Conservation (phyloP, 352 stramenopile genomes). For the Salisapilia sapeloensis region DNA sequence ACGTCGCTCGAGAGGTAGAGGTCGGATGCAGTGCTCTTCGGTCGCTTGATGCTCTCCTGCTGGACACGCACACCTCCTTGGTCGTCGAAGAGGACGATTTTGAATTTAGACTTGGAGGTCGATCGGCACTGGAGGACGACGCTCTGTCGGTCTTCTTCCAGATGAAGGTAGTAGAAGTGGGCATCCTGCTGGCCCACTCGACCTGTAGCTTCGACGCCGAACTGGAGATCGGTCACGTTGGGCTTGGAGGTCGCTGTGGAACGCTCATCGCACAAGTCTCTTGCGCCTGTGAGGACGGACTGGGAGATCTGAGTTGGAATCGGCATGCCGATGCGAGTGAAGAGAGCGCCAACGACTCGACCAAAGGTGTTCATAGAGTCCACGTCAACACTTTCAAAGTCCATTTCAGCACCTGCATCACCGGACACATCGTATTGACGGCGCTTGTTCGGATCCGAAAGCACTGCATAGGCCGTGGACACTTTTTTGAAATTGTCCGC, state of each 20-base stretch:
- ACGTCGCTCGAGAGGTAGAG: conserved; percentile 77
- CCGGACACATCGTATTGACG: conserved; percentile 71
- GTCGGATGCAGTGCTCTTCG: conserved; percentile 67
- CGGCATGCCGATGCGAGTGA: conserved; percentile 79
- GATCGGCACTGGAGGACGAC: conserved; percentile 75
- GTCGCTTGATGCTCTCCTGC: conserved; percentile 64
- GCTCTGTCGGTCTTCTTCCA: conserved; percentile 53
- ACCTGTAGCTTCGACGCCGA: conserved; percentile 47
- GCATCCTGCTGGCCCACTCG: conserved; percentile 81
- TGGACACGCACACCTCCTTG: conserved; percentile 67
- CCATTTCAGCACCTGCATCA: conserved; percentile 48
- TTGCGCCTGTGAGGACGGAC: conserved; percentile 55
- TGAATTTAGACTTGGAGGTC: conserved; percentile 76
- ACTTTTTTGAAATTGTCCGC: conserved; percentile 77
- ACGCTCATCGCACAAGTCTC: conserved; percentile 57
- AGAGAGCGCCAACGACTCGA: conserved; percentile 68
- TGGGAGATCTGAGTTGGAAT: conserved; percentile 81
- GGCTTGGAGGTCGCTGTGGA: conserved; percentile 43
- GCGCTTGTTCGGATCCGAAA: conserved; percentile 78
- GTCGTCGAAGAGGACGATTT: conserved; percentile 72
- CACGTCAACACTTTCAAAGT: conserved; percentile 73
- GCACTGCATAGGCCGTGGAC: conserved; percentile 68
- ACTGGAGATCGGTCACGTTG: conserved; percentile 41
- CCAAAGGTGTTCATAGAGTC: conserved; percentile 74
- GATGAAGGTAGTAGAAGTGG: conserved; percentile 70